These are phyloP conservation scores for Zygosaccharomyces sapae DNA, from an alignment of 1,139 yeast species.

Conservation along the genomic window DNA sequence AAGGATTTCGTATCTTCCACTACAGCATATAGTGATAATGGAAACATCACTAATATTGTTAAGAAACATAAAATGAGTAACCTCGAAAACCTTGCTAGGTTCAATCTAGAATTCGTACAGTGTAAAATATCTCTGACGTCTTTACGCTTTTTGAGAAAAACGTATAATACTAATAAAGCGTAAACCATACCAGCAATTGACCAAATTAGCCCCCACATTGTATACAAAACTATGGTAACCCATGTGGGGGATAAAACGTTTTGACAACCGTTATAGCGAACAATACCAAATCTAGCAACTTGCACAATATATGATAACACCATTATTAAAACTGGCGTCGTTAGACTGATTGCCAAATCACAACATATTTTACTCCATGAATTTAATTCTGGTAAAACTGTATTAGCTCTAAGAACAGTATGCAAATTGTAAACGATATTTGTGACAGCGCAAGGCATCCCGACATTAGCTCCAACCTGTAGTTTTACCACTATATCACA, in stretches of 20 bases:
- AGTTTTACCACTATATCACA: constrained; percentile 72
- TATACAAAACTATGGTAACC: constrained; percentile 48
- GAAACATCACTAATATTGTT: constrained; percentile 61
- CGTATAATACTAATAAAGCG: constrained; percentile 50
- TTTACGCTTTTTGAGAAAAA: constrained; percentile 54
- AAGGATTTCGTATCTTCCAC: constrained; percentile 39
- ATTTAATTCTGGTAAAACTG: constrained; percentile 42
- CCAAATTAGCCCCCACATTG: constrained; percentile 71
- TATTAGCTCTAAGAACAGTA: constrained; percentile 55
- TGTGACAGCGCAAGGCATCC: constrained; percentile 66
- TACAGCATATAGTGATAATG: constrained; percentile 54
- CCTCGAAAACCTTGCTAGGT: constrained; percentile 59
- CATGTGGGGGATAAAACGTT: constrained; percentile 44
- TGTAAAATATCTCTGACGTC: constrained; percentile 69
- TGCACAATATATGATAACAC: constrained; percentile 56
- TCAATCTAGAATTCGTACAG: constrained; percentile 75
- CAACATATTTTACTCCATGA: constrained; percentile 45
- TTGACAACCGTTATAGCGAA: constrained; percentile 64
- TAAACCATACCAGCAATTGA: constrained; percentile 52
- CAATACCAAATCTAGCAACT: constrained; percentile 52
- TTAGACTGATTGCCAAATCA: constrained; percentile 57
- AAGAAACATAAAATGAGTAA: constrained; percentile 61
- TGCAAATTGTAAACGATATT: constrained; percentile 69
- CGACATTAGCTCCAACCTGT: constrained; percentile 60
- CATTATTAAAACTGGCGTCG: constrained; percentile 62